These are phyloP conservation scores for Colletotrichum orbiculare DNA, from an alignment of 2,329 filamentous ascomycete genomes.

Conservation along the genomic window DNA sequence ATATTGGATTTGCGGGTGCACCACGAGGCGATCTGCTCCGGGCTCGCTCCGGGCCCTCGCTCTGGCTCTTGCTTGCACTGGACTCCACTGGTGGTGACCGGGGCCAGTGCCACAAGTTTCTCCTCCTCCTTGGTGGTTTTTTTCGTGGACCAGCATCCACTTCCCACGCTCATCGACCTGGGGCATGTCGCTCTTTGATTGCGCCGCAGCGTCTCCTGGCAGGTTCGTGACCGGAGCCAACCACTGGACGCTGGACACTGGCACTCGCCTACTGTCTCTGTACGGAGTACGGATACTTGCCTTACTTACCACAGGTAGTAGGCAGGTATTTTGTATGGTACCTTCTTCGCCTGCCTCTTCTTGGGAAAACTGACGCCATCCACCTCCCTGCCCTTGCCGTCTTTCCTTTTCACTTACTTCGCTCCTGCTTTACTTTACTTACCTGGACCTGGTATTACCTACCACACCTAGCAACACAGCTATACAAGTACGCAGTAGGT, in stretches of 20 bases:
- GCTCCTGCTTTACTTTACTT: slow-evolving; percentile 2
- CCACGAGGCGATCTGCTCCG: slow-evolving; percentile 3
- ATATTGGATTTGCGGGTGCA: slow-evolving; percentile 18
- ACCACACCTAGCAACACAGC: too few relatives aligned
- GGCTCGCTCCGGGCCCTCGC: slow-evolving; percentile 5
- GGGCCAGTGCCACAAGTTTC: not conserved
- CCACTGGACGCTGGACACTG: slow-evolving; percentile 19
- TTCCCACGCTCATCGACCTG: slow-evolving; percentile 14
- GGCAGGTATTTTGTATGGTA: too few relatives aligned
- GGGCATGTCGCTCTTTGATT: slow-evolving; percentile 38
- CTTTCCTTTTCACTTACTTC: slow-evolving; percentile 23
- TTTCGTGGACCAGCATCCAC: slow-evolving; percentile 8
- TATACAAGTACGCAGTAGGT: too few relatives aligned
- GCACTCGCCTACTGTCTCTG: slow-evolving; percentile 26
- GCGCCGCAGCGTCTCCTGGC: slow-evolving; percentile 25
- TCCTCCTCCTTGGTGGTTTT: slow-evolving; percentile 7
- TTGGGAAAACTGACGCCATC: too few relatives aligned
- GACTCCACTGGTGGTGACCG: too few relatives aligned
- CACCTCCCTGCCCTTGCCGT: slow-evolving; percentile 12
- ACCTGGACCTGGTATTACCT: too few relatives aligned
- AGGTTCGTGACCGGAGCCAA: slow-evolving; percentile 27
- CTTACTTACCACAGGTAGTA: too few relatives aligned
- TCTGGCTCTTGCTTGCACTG: not conserved
- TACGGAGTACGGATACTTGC: not conserved
- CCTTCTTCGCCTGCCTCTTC: too few relatives aligned